Conservation (phyloP, 2,329 filamentous ascomycete genomes). For the Elsinoe arachidis region DNA sequence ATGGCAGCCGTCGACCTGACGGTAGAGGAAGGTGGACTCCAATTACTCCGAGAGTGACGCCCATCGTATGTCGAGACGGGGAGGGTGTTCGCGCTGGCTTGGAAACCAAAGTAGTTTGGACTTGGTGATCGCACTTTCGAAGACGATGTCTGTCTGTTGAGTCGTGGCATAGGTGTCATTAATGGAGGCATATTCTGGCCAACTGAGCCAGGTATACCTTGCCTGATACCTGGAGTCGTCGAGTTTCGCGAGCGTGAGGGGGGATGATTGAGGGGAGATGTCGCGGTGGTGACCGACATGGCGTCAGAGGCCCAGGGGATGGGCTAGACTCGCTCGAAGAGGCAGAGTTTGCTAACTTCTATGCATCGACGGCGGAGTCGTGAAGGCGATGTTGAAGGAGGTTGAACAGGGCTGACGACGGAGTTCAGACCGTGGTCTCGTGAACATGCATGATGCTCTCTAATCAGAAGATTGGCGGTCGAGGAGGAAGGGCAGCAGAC, state of each 20-base stretch:
- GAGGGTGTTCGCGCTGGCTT: slow-evolving; percentile 52
- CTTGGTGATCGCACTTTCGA: slow-evolving; percentile 41
- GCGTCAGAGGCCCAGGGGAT: background rate
- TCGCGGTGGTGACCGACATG: slow-evolving; percentile 14
- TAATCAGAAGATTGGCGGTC: slow-evolving; percentile 13
- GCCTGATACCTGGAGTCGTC: slow-evolving; percentile 13
- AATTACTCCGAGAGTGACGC: slow-evolving; percentile 58
- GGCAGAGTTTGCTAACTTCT: background rate
- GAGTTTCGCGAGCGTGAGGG: background rate
- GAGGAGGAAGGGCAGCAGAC: too few species aligned
- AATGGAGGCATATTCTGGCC: slow-evolving; percentile 24
- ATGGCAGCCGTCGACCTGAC: slow-evolving; percentile 61
- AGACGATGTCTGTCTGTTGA: slow-evolving; percentile 17
- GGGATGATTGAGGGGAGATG: slow-evolving; percentile 2
- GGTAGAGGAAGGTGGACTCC: slow-evolving; percentile 64
- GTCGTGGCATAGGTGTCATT: slow-evolving; percentile 18
- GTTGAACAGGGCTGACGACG: background rate
- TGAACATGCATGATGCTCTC: slow-evolving; percentile 9
- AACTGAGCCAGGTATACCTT: slow-evolving; percentile 16
- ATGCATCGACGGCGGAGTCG: background rate
- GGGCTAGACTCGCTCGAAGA: background rate
- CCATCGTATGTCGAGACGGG: slow-evolving; percentile 39
- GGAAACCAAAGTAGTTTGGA: slow-evolving; percentile 81
- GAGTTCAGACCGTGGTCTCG: background rate
- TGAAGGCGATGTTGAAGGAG: background rate